A percentile compares a stretch with the other conserved stretches of the same genome.
These are phyloP conservation scores for Fallopia convolvulus DNA, from an alignment of 148 eudicot species.

Conservation along the genomic window DNA sequence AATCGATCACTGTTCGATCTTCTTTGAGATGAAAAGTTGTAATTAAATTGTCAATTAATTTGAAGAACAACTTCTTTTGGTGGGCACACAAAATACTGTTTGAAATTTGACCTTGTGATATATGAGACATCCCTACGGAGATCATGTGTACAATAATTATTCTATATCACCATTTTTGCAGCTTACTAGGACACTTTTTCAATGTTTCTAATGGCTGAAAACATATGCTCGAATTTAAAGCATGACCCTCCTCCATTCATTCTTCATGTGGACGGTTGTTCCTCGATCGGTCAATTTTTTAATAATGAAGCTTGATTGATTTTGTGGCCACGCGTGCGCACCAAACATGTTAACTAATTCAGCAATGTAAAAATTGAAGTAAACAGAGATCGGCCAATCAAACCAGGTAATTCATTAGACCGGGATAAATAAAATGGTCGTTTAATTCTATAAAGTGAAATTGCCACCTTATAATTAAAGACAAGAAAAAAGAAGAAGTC, in stretches of 20 bases:
- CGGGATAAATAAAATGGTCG: too few relatives aligned
- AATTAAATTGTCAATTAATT: too few relatives aligned
- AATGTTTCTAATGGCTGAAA: background rate
- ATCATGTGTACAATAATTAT: background rate
- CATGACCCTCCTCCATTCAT: background rate
- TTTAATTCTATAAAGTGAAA: too few relatives aligned
- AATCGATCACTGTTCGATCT: background rate
- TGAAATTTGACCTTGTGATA: background rate
- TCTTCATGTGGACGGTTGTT: background rate
- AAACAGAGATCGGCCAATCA: too few relatives aligned
- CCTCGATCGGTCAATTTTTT: background rate
- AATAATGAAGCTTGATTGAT: background rate
- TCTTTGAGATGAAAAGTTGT: background rate
- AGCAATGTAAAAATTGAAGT: too few relatives aligned
- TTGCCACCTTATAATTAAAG: too few relatives aligned
- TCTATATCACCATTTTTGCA: too few relatives aligned
- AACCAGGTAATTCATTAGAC: too few relatives aligned
- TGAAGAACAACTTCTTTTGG: background rate
- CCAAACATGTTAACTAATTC: background rate
- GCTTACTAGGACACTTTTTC: background rate
- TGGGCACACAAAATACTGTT: background rate
- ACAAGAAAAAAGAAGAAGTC: too few relatives aligned
- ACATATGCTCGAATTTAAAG: background rate
- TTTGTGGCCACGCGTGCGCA: background rate
- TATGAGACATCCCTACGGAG: background rate